These are phyloP conservation scores for Hippophae rhamnoides DNA, from an alignment of 306 rosid species.

Conservation along the genomic window DNA sequence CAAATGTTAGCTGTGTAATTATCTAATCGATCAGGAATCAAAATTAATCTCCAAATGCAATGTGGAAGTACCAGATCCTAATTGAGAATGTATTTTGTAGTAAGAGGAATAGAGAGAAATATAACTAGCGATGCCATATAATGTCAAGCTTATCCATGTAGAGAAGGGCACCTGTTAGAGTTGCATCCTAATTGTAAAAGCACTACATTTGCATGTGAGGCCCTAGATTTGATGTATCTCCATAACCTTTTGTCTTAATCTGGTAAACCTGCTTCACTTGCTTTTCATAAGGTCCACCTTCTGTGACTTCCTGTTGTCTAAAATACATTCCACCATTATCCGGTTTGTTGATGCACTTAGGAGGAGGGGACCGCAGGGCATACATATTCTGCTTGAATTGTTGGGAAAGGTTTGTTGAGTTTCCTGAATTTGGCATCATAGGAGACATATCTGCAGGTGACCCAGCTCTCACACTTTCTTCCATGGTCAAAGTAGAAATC, in stretches of 20 bases:
- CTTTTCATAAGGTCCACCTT: conserved; percentile 46
- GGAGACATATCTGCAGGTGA: conserved; percentile 5
- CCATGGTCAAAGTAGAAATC: conserved; percentile 20
- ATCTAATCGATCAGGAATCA: background rate
- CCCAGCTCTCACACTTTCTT: conserved; percentile 17
- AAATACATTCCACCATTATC: conserved; percentile 35
- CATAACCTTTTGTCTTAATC: conserved; percentile 40
- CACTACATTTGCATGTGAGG: conserved; percentile 29
- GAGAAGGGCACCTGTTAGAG: conserved; percentile 8
- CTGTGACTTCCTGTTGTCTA: conserved; percentile 45
- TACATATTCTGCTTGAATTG: conserved; percentile 36
- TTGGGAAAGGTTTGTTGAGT: conserved; percentile 28
- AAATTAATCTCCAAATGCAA: background rate
- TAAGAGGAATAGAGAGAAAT: too few species aligned
- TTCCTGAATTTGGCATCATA: conserved; percentile 36
- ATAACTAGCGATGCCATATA: background rate
- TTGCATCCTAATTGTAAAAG: conserved; percentile 14
- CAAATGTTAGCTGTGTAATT: background rate
- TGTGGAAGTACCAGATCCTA: background rate
- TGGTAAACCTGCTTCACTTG: conserved; percentile 57
- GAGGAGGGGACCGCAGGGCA: conserved; percentile 45
- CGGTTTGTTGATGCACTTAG: too few species aligned
- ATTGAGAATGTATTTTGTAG: background rate
- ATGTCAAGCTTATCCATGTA: background rate
- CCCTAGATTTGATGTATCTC: conserved; percentile 35